phyloP scores from a whole-genome alignment of 768 basidiomycete species.

The Trametes meyenii region DNA sequence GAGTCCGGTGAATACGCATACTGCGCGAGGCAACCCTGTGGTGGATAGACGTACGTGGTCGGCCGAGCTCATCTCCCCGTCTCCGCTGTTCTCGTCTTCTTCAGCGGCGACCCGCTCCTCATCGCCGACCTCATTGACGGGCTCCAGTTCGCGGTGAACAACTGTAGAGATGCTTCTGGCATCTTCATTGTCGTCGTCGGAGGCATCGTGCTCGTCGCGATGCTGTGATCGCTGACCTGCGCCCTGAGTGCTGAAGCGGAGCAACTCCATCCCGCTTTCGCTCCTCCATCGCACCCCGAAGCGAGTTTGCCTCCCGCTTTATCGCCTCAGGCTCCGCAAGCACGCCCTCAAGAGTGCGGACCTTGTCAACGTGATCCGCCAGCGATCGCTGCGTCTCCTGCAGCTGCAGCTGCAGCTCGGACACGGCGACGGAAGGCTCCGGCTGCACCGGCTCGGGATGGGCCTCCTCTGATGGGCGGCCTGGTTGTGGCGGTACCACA shows the following conservation, averaged over 20 bases:
- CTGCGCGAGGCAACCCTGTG: too few species aligned
- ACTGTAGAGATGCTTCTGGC: slow-evolving; percentile 72
- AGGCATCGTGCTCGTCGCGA: too few species aligned
- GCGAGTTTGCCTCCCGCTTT: slow-evolving; percentile 70
- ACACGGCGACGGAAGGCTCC: slow-evolving; percentile 42
- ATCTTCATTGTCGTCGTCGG: slow-evolving; percentile 51
- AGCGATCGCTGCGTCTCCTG: slow-evolving; percentile 82
- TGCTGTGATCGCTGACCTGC: too few species aligned
- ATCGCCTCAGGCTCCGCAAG: slow-evolving; percentile 84
- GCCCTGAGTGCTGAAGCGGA: slow-evolving; percentile 35
- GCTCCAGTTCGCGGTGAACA: slow-evolving; percentile 66
- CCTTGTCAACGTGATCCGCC: too few species aligned
- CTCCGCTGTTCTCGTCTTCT: slow-evolving; percentile 51
- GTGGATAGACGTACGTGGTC: slow-evolving; percentile 81
- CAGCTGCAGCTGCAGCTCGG: slow-evolving; percentile 80
- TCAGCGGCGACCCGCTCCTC: slow-evolving; percentile 53
- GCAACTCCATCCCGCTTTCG: slow-evolving; percentile 48
- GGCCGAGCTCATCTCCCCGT: slow-evolving; percentile 56
- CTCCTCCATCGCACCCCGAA: slow-evolving; percentile 75
- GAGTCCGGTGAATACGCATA: too few species aligned
- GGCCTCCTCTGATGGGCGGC: slow-evolving; percentile 22
- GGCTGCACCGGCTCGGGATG: slow-evolving; percentile 30
- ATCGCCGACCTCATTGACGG: slow-evolving; percentile 76
- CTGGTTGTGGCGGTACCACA: slow-evolving; percentile 42
- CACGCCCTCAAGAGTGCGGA: slow-evolving; percentile 79